phyloP scores from a whole-genome alignment of 2,329 filamentous ascomycete species.

The Cytospora piceicola region DNA sequence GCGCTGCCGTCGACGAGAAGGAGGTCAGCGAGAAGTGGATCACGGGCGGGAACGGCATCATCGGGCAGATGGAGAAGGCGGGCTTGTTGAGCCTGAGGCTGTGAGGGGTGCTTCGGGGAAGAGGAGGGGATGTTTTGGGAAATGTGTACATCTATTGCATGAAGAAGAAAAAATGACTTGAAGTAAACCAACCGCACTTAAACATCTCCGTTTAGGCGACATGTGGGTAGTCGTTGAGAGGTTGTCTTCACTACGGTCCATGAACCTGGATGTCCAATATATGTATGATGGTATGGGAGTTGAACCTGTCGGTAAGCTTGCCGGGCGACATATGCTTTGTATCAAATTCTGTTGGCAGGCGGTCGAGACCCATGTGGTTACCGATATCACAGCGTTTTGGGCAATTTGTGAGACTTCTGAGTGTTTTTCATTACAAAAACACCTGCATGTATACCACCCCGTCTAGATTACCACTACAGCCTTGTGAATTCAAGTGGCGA shows the following conservation, averaged over 20 bases:
- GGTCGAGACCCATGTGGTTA: background rate
- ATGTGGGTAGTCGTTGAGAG: background rate
- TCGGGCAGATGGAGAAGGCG: conserved; percentile 83
- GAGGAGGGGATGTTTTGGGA: conserved; percentile 8
- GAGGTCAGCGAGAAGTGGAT: conserved; percentile 83
- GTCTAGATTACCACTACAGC: conserved; percentile 23
- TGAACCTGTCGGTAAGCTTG: background rate
- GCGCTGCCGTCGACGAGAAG: conserved; percentile 69
- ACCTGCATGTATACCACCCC: conserved; percentile 19
- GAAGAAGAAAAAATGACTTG: background rate
- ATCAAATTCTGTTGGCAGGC: background rate
- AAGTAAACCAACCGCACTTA: background rate
- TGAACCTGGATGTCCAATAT: background rate
- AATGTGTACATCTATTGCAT: conserved; percentile 31
- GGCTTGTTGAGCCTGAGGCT: conserved; percentile 54
- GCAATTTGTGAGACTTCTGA: background rate
- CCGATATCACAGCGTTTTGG: background rate
- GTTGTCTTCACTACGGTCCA: no score
- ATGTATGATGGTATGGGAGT: background rate
- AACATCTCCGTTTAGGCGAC: background rate
- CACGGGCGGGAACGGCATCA: conserved; percentile 76
- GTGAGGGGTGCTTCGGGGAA: conserved; percentile 35
- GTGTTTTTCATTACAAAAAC: background rate
- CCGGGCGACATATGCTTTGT: background rate
- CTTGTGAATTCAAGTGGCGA: conserved; percentile 13